Evolutionary conservation across 345 rosid genomes (phyloP).

Genomic region (Murraya paniculata): DNA sequence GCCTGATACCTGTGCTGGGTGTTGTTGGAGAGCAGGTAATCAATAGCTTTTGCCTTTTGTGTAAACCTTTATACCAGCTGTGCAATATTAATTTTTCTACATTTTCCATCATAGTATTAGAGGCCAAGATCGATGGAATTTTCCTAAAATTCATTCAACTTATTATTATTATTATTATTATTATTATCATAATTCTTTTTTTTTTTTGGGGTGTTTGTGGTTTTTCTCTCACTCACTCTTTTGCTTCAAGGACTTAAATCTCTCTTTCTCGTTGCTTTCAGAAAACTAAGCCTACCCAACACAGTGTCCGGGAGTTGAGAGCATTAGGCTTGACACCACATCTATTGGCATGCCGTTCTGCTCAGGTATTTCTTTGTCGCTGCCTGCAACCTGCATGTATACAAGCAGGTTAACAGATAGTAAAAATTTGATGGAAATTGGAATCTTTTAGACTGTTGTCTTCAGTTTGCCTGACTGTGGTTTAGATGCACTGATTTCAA

Average conservation of each 20-base stretch:
- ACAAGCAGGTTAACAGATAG: neutral
- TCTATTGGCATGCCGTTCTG: conserved; percentile 91
- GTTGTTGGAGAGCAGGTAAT: conserved; percentile 97
- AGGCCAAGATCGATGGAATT: neutral
- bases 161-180: neutral
- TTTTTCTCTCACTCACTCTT: neutral
- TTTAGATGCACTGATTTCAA: neutral
- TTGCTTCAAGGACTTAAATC: neutral
- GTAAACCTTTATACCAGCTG: neutral
- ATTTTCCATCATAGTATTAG: neutral
- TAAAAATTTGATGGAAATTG: neutral
- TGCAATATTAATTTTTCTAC: neutral
- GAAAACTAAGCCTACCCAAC: conserved; percentile 96
- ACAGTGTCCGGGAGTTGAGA: conserved; percentile 89
- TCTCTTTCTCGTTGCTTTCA: conserved; percentile 14
- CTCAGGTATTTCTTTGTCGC: conserved; percentile 51
- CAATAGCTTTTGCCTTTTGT: conserved; percentile 10
- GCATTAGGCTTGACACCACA: conserved; percentile 95
- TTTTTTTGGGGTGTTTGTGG: neutral
- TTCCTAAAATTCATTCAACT: neutral
- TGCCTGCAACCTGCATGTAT: neutral
- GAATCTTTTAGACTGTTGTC: conserved; percentile 2
- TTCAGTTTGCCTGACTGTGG: neutral
- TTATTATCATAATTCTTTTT: too few species aligned
- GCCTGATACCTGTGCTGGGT: conserved; percentile 91